These are phyloP conservation scores for Erysimum cheiri DNA, from an alignment of 441 rosid species.

Conservation along the genomic window DNA sequence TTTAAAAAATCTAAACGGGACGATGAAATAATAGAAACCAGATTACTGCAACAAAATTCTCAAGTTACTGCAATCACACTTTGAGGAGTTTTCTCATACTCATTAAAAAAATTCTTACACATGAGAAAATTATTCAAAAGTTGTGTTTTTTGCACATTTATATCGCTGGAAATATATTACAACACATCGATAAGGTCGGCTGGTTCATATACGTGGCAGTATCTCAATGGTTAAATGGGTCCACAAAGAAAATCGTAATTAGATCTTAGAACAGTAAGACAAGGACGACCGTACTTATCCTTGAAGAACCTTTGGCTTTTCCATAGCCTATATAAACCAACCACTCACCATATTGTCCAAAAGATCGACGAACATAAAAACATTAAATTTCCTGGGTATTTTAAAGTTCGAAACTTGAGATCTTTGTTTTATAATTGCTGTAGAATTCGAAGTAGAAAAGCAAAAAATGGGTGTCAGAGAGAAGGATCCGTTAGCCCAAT, in stretches of 20 bases:
- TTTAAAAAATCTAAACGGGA: neutral
- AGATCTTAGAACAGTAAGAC: constrained; percentile 37
- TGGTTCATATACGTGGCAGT: constrained; percentile 33
- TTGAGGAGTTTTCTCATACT: neutral
- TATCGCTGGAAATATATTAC: constrained; percentile 17
- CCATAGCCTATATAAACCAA: constrained; percentile 39
- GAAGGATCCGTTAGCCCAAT: constrained; percentile 73
- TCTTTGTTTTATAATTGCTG: neutral
- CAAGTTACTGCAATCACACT: neutral
- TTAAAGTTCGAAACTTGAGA: neutral
- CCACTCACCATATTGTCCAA: constrained; percentile 5
- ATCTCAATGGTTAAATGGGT: constrained; percentile 23
- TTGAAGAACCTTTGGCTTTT: constrained; percentile 27
- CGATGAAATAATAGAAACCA: neutral
- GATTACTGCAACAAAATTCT: neutral
- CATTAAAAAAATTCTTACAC: neutral
- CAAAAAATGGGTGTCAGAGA: constrained; percentile 64
- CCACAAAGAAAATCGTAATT: constrained; percentile 38
- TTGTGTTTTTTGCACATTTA: constrained; percentile 20
- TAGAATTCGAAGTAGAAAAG: neutral
- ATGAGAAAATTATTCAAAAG: neutral
- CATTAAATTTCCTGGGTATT: neutral
- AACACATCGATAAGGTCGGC: constrained; percentile 42
- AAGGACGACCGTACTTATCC: constrained; percentile 74
- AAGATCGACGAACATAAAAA: constrained; percentile 29